Conservation (phyloP, 345 rosid species). For the Psidium friedrichsthalianum region DNA sequence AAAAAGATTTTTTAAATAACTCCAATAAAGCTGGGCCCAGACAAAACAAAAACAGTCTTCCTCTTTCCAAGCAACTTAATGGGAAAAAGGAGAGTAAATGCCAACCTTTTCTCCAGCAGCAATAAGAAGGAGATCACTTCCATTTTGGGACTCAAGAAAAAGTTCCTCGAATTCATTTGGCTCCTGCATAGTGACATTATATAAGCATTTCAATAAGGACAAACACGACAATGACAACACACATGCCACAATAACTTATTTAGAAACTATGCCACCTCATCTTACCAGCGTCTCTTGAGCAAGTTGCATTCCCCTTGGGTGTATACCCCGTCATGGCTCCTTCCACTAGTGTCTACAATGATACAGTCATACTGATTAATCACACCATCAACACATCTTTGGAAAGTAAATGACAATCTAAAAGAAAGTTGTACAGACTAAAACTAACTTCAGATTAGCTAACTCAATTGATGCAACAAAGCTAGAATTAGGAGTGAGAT, state of each 20-base stretch:
- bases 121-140: constrained; percentile 62
- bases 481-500: background rate
- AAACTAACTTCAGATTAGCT: background rate
- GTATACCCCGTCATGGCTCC: constrained; percentile 90
- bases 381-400: background rate
- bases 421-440: background rate
- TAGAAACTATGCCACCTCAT: background rate
- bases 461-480: background rate
- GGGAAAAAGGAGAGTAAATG: background rate
- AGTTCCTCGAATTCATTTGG: constrained; percentile 43
- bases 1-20: background rate
- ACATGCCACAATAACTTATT: background rate
- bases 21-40: background rate
- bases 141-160: constrained; percentile 38
- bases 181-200: constrained; percentile 28
- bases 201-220: background rate
- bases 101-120: constrained; percentile 92
- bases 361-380: constrained; percentile 1
- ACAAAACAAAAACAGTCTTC: background rate
- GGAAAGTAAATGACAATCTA: background rate
- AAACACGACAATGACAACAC: background rate
- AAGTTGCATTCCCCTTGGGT: constrained; percentile 77
- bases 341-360: constrained; percentile 55
- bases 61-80: background rate
- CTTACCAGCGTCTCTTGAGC: constrained; percentile 79